phyloP scores from a whole-genome alignment of 2,329 filamentous ascomycete species.

The Ceratocystis papillata region DNA sequence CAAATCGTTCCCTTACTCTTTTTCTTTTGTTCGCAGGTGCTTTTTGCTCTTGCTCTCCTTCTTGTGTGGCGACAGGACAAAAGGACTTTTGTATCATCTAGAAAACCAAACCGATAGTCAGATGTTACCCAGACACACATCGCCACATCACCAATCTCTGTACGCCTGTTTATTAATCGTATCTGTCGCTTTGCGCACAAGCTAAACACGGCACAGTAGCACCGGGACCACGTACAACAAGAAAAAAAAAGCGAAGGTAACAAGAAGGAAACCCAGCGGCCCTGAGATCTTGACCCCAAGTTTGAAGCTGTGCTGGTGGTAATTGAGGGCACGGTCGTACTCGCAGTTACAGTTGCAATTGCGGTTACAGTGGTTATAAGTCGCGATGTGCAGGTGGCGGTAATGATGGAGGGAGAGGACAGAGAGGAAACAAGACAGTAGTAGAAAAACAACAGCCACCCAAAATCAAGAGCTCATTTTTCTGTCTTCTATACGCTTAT shows the following conservation, averaged over 20 bases:
- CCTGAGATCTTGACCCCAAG: not conserved
- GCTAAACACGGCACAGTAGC: not conserved
- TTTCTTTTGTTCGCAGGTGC: not conserved
- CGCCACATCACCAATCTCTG: constrained; percentile 1
- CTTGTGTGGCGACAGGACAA: not conserved
- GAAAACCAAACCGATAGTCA: not conserved
- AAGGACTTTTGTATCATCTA: not conserved
- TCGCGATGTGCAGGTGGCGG: not conserved
- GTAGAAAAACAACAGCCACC: not conserved
- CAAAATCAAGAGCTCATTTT: not conserved
- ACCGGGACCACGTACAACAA: not conserved
- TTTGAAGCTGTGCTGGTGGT: not conserved
- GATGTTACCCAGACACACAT: not conserved
- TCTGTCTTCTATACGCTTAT: too few species aligned
- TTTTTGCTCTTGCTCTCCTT: not conserved
- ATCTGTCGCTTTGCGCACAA: not conserved
- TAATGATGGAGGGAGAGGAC: not conserved
- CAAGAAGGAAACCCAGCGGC: not conserved
- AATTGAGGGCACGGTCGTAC: too few species aligned
- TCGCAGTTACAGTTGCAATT: too few species aligned
- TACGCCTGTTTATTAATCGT: not conserved
- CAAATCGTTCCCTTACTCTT: not conserved
- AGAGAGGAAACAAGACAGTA: not conserved
- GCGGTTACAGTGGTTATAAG: too few species aligned
- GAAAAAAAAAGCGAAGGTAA: not conserved